Evolutionary conservation across 2,329 filamentous ascomycete genomes (phyloP), one percentile per base, ranked within the genome.

Genomic region (Penicillium sp.): DNA sequence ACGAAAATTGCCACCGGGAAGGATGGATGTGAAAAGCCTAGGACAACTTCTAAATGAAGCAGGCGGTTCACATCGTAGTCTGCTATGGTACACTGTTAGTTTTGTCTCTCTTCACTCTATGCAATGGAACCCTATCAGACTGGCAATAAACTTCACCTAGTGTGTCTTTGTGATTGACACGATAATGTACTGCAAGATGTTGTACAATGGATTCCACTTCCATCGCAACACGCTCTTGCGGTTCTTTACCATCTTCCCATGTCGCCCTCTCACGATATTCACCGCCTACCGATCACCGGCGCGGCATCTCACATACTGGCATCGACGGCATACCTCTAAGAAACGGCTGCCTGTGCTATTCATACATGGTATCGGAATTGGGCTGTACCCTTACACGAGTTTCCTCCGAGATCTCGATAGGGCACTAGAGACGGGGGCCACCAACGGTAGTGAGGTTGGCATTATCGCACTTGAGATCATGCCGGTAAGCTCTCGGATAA

Each of bases 341-440:
- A 83, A 79, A 0, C 79, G 80, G 45, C 75, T 84, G 0, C 89
- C 89, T 0, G 75, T 91, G 7, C 74, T 92, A 4, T 91, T 90
- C 74, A 80, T 91, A 52, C 89, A 91, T 66, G 89, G 89, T 16
- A 89, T 91, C 52, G 88, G 89, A 45, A 81, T 91, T 59, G 89
- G 89, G 0, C 80, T 91, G 2, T 84, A 84, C 70, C 83, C 87
- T 0, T 89, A 91, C 66, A 77, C 82, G 13, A 72, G 76, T 16
- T 89, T 89, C 68, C 76, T 91, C 1, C 71, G 75, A 37, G 81
- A 83, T 91, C 57, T 38, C 37, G 14, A 38, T 13, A 38, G 37
- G 11, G 37, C 16, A 16, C 37, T 38, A 38, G 37, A 13, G 37
- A 38, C 37, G 4, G 37, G 37, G 37, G 37, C 37, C 8, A 38